A percentile compares a stretch with the other conserved stretches of the same genome.
These are phyloP conservation scores for Epichloe aotearoae DNA, from an alignment of 2,329 filamentous ascomycete genomes.

Conservation along the genomic window DNA sequence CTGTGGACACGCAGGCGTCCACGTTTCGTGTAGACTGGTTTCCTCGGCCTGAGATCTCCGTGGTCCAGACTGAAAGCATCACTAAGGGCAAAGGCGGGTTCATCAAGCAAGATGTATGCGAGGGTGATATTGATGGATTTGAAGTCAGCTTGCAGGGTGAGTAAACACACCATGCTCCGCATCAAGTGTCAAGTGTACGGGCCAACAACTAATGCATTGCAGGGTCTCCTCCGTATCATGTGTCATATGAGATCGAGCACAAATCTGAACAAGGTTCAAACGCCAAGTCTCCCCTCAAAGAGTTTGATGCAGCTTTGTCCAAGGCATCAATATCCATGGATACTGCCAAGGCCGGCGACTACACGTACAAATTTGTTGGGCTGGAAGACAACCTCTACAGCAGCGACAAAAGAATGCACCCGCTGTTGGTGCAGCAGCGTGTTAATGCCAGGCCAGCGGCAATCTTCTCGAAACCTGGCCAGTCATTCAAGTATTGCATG, in stretches of 20 bases:
- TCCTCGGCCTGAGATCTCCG: slow-evolving; percentile 57
- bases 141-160: slow-evolving; percentile 68
- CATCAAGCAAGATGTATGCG: slow-evolving; percentile 73
- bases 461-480: slow-evolving; percentile 70
- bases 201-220: slow-evolving; percentile 16
- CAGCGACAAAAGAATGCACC: slow-evolving; percentile 51
- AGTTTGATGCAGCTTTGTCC: slow-evolving; percentile 63
- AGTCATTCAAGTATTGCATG: slow-evolving; percentile 91
- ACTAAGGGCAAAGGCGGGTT: slow-evolving; percentile 38
- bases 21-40: slow-evolving; percentile 78
- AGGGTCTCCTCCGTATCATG: slow-evolving; percentile 69
- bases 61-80: slow-evolving; percentile 53
- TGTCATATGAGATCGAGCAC: slow-evolving; percentile 69
- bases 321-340: slow-evolving; percentile 75
- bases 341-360: slow-evolving; percentile 66
- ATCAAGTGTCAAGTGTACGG: background rate
- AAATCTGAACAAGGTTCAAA: slow-evolving; percentile 53
- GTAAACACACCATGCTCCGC: slow-evolving; percentile 10
- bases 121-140: slow-evolving; percentile 84
- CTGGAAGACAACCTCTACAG: slow-evolving; percentile 81
- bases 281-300: slow-evolving; percentile 52
- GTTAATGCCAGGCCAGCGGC: slow-evolving; percentile 78
- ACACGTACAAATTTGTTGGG: slow-evolving; percentile 75
- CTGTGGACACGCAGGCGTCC: slow-evolving; percentile 59
- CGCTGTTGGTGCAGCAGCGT: slow-evolving; percentile 62